Base-by-base conservation (phyloP, 2,329 filamentous ascomycete species). In the Aureobasidium sp. region DNA sequence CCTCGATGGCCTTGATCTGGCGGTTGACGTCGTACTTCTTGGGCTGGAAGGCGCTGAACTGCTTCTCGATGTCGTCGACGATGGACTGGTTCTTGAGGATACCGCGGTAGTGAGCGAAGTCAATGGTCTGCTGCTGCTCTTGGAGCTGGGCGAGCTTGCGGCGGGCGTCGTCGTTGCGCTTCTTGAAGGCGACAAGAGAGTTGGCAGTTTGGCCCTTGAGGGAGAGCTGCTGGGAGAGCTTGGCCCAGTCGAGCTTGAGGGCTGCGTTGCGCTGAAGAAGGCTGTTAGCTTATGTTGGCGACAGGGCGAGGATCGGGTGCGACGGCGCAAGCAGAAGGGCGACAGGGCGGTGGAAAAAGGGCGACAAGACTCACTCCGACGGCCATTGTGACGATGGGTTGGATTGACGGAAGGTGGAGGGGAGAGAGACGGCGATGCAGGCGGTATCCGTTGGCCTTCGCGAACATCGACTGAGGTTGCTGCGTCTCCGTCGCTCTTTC, bases 241-340 rank as follows among this genome's bases (percentile, higher is more conserved):
- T 94, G 81, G 86, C 86, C 94, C 94, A 99, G 87, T 99, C 94
- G 84, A 99, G 86, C 87, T 97, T 99, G 81, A 95, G 86, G 80
- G 93, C 92, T 84, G 93, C 92, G 86, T 91, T 96, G 85, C 92
- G 89, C 93, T 97, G 78, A 77, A 46, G 52, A 46, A 60, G 39
- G 26, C 1, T 39, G 37, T 50, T 61, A 52, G 57, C 57, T 32
- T 36, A 39, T 57, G 53, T 57, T 26, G 53, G 27, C 53, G 53
- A 10, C 41, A 44, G n/a, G 43, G 44, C 43, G 55, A 20, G 41
- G 12, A 57, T 29, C 41, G 53, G 53, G 26, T 17, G 55, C 43
- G 43, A 46, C 12, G 57, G 46, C 46, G 57, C 44, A 15, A 17
- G 57, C 24, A 27, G 36, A 17, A 20, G 36, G 47, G 47, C 48